phyloP scores from a whole-genome alignment of 192 early-diverging fungal species.

The Globomyces pollinis-pini region DNA sequence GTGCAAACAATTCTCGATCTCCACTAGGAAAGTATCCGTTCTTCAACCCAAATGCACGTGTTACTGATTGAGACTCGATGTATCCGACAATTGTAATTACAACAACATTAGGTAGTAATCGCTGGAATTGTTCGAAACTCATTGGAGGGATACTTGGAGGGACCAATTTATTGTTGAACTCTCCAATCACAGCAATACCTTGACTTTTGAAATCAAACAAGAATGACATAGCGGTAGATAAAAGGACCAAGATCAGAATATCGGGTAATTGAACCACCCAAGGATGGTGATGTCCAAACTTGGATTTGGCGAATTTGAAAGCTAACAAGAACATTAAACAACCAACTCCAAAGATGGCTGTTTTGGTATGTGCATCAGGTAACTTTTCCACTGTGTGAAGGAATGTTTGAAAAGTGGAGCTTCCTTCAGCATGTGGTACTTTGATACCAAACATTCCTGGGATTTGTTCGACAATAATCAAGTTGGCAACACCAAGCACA shows the following conservation, averaged over 20 bases:
- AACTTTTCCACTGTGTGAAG: background rate
- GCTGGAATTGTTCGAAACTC: constrained; percentile 12
- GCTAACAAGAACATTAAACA: background rate
- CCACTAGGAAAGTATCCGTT: constrained; percentile 30
- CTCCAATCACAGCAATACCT: constrained; percentile 27
- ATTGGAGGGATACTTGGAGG: constrained; percentile 17
- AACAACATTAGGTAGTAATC: constrained; percentile 20
- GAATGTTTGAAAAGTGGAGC: background rate
- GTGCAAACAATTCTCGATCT: constrained; percentile 37
- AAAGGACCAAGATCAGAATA: background rate
- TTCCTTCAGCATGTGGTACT: background rate
- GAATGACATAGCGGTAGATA: constrained; percentile 3
- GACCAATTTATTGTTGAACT: constrained; percentile 20
- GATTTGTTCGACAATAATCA: constrained; percentile 5
- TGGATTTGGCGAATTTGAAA: background rate
- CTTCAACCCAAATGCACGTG: constrained; percentile 25
- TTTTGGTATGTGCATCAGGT: background rate
- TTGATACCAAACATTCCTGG: constrained; percentile 7
- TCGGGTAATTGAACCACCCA: background rate
- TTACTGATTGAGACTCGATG: constrained; percentile 31
- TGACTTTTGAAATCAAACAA: constrained; percentile 14
- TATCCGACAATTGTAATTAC: constrained; percentile 33
- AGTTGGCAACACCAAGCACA: background rate
- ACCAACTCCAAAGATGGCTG: background rate
- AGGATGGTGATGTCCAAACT: no score